Evolutionary conservation across 805 yeast genomes (phyloP).

Genomic region (Barnettozyma vustinii): DNA sequence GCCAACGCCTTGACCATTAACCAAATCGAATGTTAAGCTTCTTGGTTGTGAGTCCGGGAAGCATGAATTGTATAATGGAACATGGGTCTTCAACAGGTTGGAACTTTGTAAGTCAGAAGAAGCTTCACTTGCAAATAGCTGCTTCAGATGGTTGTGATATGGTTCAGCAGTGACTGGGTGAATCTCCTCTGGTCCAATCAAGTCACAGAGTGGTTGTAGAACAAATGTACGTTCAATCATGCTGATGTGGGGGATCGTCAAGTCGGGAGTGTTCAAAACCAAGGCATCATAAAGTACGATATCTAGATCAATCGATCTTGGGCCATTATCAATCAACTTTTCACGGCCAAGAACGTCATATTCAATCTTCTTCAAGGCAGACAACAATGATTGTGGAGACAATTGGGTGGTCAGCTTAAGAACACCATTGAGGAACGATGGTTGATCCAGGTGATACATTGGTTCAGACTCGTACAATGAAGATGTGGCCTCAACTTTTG

Average conservation of each 20-base stretch:
- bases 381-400: conserved; percentile 59
- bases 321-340: conserved; percentile 84
- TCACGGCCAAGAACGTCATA: conserved; percentile 63
- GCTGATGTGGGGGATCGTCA: conserved; percentile 79
- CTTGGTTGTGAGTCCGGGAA: conserved; percentile 15
- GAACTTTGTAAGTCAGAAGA: conserved; percentile 37
- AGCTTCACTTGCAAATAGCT: conserved; percentile 35
- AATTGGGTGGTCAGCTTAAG: conserved; percentile 56
- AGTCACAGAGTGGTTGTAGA: conserved; percentile 79
- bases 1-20: conserved; percentile 24
- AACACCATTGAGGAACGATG: conserved; percentile 80
- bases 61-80: conserved; percentile 38
- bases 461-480: conserved; percentile 86
- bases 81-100: conserved; percentile 40
- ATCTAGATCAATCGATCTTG: conserved; percentile 87
- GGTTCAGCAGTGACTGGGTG: conserved; percentile 92
- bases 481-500: conserved; percentile 54
- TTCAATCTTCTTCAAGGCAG: conserved; percentile 68
- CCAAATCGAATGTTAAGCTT: conserved; percentile 39
- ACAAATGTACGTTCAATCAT: conserved; percentile 92
- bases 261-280: conserved; percentile 48
- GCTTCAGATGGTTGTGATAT: conserved; percentile 57
- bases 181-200: conserved; percentile 54
- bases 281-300: conserved; percentile 57
- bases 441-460: conserved; percentile 82